Evolutionary conservation across 2,329 filamentous ascomycete species (phyloP), one percentile per base, ranked within the genome.

Genomic region (Coleophoma crateriformis): DNA sequence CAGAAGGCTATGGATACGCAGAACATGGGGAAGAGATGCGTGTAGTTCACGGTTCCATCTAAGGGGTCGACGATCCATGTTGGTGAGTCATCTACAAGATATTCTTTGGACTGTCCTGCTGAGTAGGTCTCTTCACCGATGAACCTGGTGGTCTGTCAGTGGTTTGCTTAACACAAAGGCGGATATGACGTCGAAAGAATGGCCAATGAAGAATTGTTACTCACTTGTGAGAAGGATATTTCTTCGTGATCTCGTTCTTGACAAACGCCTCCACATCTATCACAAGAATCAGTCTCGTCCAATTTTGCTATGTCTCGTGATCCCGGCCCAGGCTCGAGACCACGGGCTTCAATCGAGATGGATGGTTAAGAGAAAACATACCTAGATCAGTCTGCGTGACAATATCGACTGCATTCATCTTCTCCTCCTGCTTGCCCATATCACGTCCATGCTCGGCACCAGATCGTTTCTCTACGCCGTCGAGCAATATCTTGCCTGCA

Each of bases 61-160:
- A 90, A 75, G 10, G 87, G 87, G 66, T 91, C 87, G 38, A 90
- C 77, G 60, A 84, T 81, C 87, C 87, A 90, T 33, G 87, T 89
- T 40, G 86, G 86, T 1, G 68, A 58, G 37, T 77, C 64, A 42
- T 69, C 71, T 53, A 90, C 82, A 5, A 90, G 76, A 61, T 90
- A 90, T 42, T 82, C 73, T 59, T 83, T 80, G 0, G 84, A 83
- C 22, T 78, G 64, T 35, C 84, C 82, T 59, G 83, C 81, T 40
- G 83, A 85, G 64, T 90, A 90, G 0, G 80, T 81, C 65, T 91
- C 87, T 67, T 91, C 87, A 53, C 87, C 87, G 35, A 90, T 75
- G 65, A 91, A 91, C 44, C 84, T 87, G 53, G 45, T 49, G 2
- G 33, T 15, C 40, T 19, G 10, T 45, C 40, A 43, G 40, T 14